Base-by-base conservation (phyloP, 73 alveolate species). In the Durusdinium trenchii region DNA sequence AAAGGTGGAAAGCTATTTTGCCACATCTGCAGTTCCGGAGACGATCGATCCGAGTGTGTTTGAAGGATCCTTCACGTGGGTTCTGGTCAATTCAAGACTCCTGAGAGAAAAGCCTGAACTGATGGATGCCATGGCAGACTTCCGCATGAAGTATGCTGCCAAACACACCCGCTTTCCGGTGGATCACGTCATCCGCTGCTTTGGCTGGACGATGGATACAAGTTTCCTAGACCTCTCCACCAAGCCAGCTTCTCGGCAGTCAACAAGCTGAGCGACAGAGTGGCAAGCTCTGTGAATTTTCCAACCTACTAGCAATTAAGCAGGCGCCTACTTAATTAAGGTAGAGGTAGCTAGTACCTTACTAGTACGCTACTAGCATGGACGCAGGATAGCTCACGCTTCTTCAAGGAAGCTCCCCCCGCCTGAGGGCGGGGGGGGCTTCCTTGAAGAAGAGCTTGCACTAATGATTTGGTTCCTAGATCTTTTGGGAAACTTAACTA, bases 101-200 rank as follows among this genome's bases (percentile, higher is more conserved):
- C 86, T 75, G 9, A 3, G 86, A 23, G 6, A 54, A 38, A 75
- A 75, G 9, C 57, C 60, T 9, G 54, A 38, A 38, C 23, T 75
- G 57, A 75, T 75, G 86, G 86, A 75, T 75, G 86, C 86, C 51
- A 75, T 75, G 86, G 86, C 86, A 1, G 86, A 75, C 43, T 75
- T 75, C 57, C 86, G 86, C 86, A 75, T 75, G 86, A 75, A 75
- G 42, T 75, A 75, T 23, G 86, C 86, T 51, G 64, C 92, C 67
- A 50, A 81, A 26, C 71, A 81, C 71, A 81, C 64, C 32, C 95
- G 95, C 36, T 57, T 51, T 67, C 85, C 95, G 14, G 52, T 86
- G 62, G 95, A 86, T 62, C 95, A 86, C 42, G 85, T 86, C 60
- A 61, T 86, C 48, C 83, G 95, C 26, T 86, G 95, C 78, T 61